phyloP scores from a whole-genome alignment of 2,329 filamentous ascomycete genomes.

The Grosmannia clavigera region DNA sequence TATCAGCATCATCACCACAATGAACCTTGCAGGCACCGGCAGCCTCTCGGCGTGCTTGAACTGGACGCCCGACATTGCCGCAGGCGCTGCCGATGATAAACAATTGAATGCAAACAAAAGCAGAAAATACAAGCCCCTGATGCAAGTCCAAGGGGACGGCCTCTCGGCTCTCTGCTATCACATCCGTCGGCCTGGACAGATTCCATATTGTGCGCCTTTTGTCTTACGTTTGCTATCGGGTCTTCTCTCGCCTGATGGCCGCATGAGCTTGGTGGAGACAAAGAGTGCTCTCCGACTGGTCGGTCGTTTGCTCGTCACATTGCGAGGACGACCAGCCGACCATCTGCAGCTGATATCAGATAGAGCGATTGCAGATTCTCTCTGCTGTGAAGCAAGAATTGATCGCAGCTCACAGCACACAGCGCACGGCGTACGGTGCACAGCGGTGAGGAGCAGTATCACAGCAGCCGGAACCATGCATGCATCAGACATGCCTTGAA shows the following conservation, averaged over 20 bases:
- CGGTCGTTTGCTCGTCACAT: neutral
- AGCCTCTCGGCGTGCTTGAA: neutral
- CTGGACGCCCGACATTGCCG: neutral
- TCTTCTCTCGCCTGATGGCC: neutral
- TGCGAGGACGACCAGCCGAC: neutral
- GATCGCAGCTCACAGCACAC: neutral
- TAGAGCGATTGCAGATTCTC: neutral
- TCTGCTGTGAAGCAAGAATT: neutral
- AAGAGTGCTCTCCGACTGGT: neutral
- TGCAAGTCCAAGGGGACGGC: neutral
- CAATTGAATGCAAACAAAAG: neutral
- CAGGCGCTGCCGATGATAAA: neutral
- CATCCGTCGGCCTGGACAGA: neutral
- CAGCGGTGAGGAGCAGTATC: too few relatives aligned
- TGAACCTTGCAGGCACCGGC: neutral
- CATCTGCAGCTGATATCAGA: neutral
- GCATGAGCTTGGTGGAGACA: neutral
- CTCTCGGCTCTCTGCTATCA: neutral
- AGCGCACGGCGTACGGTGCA: too few relatives aligned
- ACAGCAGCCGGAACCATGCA: too few relatives aligned
- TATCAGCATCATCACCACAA: neutral
- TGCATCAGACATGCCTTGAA: too few relatives aligned
- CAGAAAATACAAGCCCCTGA: neutral
- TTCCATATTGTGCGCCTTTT: neutral
- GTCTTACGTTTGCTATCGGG: neutral